Percentiles rank a stretch among this genome's conserved stretches.
phyloP scores from a whole-genome alignment of 768 basidiomycete species.

The Russula lepida region DNA sequence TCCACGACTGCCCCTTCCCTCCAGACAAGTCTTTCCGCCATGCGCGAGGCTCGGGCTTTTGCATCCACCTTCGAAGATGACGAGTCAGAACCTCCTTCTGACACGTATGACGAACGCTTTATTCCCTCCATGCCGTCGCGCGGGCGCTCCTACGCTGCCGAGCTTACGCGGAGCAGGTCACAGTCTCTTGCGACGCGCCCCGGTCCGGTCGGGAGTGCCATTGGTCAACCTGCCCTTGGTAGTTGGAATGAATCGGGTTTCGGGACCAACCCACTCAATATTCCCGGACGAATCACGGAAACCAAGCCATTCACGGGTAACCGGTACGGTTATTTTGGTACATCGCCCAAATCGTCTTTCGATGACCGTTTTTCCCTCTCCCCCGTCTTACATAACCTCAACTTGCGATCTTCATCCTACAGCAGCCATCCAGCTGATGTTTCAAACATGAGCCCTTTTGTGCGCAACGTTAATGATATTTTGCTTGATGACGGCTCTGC shows the following conservation, averaged over 20 bases:
- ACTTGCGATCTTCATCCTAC: constrained; percentile 26
- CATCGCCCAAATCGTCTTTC: constrained; percentile 46
- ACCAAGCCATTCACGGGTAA: constrained; percentile 52
- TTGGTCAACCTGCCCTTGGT: constrained; percentile 32
- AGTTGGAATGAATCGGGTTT: constrained; percentile 55
- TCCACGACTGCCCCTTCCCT: constrained; percentile 39
- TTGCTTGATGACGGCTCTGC: constrained; percentile 65
- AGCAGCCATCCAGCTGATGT: constrained; percentile 41
- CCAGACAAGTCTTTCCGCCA: constrained; percentile 51
- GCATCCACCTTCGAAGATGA: constrained; percentile 78
- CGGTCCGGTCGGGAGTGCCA: constrained; percentile 44
- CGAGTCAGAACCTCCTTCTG: constrained; percentile 56
- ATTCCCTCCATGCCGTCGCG: constrained; percentile 37
- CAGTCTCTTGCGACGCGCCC: constrained; percentile 63
- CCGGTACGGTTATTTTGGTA: constrained; percentile 58
- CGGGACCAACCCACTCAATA: constrained; percentile 47
- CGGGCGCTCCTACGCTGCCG: constrained; percentile 53
- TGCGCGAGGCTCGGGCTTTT: constrained; percentile 57
- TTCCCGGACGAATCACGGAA: constrained; percentile 50
- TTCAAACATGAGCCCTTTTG: constrained; percentile 79
- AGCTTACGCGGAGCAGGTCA: constrained; percentile 64
- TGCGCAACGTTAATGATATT: constrained; percentile 76
- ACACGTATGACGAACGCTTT: constrained; percentile 41
- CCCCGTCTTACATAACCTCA: constrained; percentile 30
- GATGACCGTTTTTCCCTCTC: constrained; percentile 45